Base-by-base conservation (phyloP, 2,329 filamentous ascomycete species). In the Calonectria hongkongensis region DNA sequence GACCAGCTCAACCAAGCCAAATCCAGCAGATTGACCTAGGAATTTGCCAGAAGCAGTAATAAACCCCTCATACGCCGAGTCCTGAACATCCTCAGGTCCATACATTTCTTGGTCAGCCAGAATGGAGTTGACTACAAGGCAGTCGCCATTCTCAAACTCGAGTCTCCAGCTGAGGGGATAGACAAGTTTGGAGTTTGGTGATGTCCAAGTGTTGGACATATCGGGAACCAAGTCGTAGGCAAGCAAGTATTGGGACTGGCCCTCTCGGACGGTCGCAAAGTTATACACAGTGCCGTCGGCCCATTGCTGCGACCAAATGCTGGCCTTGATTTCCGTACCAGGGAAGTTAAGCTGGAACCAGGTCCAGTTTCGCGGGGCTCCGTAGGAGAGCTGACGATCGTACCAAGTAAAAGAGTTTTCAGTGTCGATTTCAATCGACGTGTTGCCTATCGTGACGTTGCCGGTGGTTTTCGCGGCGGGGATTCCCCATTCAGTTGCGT, bases 51-150 rank as follows among this genome's bases (percentile, higher is more conserved):
- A 41, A 8, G 27, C 45, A 33, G 47, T 64, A 12, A 69, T 16
- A 16, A 69, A 69, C 1, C 67, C 67, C n/a, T 69, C 67, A 27
- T 69, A 69, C 0, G 67, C 67, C 25, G 66, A 69, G 25, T 69
- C 66, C 10, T 27, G 4, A 9, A 39, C 2, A 4, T 3, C 25
- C 2, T 43, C 16, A 16, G 33, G 21, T 2, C 67, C 67, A 8
- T 69, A 69, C 67, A 69, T 69, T 25, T 69, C 67, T 25, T 69
- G 67, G n/a, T 69, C 67, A 7, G 10, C 25, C 18, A 36, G 56
- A 10, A 64, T 16, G 28, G 67, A 69, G 13, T 64, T 18, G 18
- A 69, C 16, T 7, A 28, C 33, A 15, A 69, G 45, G 39, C 54
- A 12, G 25, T 69, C 67, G 10, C 67, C 67, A 9, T 69, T 69